These are phyloP conservation scores for Pseudotsuga menziesii DNA, from an alignment of 75 land plant species.

Conservation along the genomic window DNA sequence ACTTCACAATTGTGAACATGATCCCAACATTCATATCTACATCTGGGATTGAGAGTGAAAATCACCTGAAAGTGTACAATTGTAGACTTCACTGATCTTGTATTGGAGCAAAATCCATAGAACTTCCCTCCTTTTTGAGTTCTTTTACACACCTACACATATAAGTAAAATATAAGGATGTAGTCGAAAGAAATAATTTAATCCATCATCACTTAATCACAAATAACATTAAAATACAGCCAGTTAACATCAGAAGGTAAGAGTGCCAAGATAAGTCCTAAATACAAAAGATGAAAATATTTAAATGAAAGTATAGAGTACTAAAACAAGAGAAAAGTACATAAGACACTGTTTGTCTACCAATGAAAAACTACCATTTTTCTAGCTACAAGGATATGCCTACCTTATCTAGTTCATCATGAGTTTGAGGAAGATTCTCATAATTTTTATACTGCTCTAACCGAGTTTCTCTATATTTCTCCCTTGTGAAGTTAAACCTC, in stretches of 20 bases:
- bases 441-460: slow-evolving; percentile 89
- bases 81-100: slow-evolving; percentile 87
- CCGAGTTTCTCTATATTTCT: slow-evolving; percentile 74
- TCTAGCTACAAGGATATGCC: no score
- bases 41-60: no score
- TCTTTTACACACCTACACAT: slow-evolving; percentile 61
- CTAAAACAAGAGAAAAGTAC: no score
- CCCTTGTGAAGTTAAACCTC: slow-evolving; percentile 65
- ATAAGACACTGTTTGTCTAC: not conserved
- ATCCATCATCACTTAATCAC: not conserved
- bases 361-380: not conserved
- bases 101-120: slow-evolving; percentile 74
- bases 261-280: no score
- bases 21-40: no score
- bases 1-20: no score
- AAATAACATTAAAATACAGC: no score
- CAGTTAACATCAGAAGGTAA: no score
- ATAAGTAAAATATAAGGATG: not conserved
- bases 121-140: slow-evolving; percentile 58
- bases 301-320: no score
- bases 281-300: no score
- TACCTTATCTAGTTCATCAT: slow-evolving; percentile 66
- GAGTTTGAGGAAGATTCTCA: slow-evolving; percentile 69
- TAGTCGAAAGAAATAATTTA: not conserved
- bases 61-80: slow-evolving; percentile 91